Base-by-base conservation (phyloP, 352 stramenopile genomes). In the Globisporangium paroecandrum region DNA sequence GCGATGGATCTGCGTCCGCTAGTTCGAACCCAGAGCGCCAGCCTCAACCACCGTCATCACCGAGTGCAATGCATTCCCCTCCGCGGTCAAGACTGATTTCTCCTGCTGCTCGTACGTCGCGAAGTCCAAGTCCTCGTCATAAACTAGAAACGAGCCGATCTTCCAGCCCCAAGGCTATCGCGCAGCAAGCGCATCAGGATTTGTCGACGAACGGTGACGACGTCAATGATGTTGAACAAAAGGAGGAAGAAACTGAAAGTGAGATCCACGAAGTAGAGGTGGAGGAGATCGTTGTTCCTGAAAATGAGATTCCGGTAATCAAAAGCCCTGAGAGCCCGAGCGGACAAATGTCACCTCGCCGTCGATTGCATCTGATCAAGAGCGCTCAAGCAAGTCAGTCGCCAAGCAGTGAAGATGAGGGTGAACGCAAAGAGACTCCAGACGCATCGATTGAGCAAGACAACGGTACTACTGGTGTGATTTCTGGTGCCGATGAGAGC, bases 61-160 rank as follows among this genome's bases (percentile, higher is more conserved):
- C 64, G 34, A 63, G 43, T 32, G n/a, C 27, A 1, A 6, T 27
- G 3, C 27, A 46, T 15, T 15, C 46, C 5, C n/a, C 60, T 20
- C 20, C 36, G 9, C 29, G 41, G 9, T 20, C 62, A 8, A 54
- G 22, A 67, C 51, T 49, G 15, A 54, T 51, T 20, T 69, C 64
- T n/a, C 64, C 64, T 15, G 46, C 25, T 36, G 20, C 54, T 41
- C 64, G 64, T n/a, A 51, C 38, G 0, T 64, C 64, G 27, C 36
- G 38, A 15, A 69, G 55, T 27, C 64, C 55, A 47, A 69, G 64
- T 49, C 41, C 64, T 4, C 55, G 64, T 10, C 54, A 69, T 12
- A 69, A 64, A 32, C n/a, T 69, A n/a, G 55, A 69, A 6, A 51
- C 55, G n/a, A 64, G 38, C 41, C 47, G 55, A 32, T 51, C 55